A percentile compares a stretch with the other conserved stretches of the same genome.
phyloP scores from a whole-genome alignment of 306 rosid genomes.

The Mucuna pruriens region DNA sequence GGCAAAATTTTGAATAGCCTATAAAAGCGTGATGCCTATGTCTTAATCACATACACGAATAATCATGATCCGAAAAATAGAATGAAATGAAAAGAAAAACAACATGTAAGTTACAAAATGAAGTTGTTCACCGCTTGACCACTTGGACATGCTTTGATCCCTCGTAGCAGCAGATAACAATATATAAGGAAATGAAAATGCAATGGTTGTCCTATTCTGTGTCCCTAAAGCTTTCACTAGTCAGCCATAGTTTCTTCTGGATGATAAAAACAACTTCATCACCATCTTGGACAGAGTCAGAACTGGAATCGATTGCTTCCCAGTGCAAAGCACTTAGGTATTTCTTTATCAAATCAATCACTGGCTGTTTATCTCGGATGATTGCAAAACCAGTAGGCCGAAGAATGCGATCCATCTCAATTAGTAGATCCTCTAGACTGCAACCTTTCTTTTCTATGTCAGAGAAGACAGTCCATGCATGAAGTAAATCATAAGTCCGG shows the following conservation, averaged over 20 bases:
- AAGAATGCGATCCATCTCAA: slow-evolving; percentile 91
- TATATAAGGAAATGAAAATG: slow-evolving; percentile 32
- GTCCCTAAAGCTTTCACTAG: slow-evolving; percentile 68
- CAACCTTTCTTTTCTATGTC: slow-evolving; percentile 78
- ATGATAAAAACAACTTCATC: slow-evolving; percentile 66
- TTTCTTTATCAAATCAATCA: slow-evolving; percentile 74
- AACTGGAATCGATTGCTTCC: slow-evolving; percentile 74
- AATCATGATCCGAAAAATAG: slow-evolving; percentile 45
- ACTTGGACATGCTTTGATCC: slow-evolving; percentile 54
- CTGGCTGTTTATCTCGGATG: slow-evolving; percentile 68
- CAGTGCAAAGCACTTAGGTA: slow-evolving; percentile 81
- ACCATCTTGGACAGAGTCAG: slow-evolving; percentile 63
- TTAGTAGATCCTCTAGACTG: slow-evolving; percentile 72
- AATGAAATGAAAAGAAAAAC: slow-evolving; percentile 35
- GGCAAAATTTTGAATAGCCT: slow-evolving; percentile 47
- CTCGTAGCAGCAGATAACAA: slow-evolving; percentile 52
- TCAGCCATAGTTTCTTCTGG: slow-evolving; percentile 93
- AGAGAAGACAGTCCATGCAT: slow-evolving; percentile 84
- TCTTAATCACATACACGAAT: slow-evolving; percentile 50
- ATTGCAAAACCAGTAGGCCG: slow-evolving; percentile 87
- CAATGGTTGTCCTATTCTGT: slow-evolving; percentile 59
- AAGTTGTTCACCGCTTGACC: slow-evolving; percentile 45
- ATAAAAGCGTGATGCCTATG: slow-evolving; percentile 47
- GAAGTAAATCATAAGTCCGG: slow-evolving; percentile 87
- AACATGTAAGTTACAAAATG: slow-evolving; percentile 56